Conservation (phyloP, 768 basidiomycete species). For the Rhizopogon sp. region DNA sequence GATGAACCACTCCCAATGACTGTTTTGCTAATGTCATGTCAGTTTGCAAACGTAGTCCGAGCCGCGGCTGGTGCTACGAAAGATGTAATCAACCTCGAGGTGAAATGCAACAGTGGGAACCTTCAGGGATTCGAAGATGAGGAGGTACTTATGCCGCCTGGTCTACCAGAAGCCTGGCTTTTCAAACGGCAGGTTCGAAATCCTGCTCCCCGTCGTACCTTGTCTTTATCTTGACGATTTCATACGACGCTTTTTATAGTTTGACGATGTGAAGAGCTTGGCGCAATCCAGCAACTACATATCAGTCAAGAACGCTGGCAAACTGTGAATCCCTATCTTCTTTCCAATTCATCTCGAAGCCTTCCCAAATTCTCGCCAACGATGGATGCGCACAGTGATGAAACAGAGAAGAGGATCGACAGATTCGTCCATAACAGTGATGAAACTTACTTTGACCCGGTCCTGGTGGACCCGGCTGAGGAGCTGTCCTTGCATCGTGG, state of each 20-base stretch:
- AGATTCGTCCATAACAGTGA: background rate
- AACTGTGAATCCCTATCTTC: background rate
- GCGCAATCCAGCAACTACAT: background rate
- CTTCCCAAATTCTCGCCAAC: background rate
- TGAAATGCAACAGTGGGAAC: background rate
- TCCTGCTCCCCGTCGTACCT: background rate
- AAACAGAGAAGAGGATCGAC: background rate
- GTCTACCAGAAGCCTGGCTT: background rate
- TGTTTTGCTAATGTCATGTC: background rate
- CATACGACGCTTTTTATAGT: background rate
- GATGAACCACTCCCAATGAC: background rate
- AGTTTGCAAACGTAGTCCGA: background rate
- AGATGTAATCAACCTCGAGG: background rate
- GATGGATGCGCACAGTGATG: background rate
- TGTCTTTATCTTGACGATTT: background rate
- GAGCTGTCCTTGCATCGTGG: conserved; percentile 41
- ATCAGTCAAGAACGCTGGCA: background rate
- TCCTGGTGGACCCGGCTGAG: conserved; percentile 29
- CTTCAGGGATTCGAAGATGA: background rate
- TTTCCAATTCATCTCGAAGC: background rate
- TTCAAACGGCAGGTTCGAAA: background rate
- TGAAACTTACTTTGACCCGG: background rate
- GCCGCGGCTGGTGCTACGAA: background rate
- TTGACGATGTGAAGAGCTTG: background rate
- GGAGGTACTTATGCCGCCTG: background rate